Base-by-base conservation (phyloP, 2,329 filamentous ascomycete species). In the Seiridium cupressi region DNA sequence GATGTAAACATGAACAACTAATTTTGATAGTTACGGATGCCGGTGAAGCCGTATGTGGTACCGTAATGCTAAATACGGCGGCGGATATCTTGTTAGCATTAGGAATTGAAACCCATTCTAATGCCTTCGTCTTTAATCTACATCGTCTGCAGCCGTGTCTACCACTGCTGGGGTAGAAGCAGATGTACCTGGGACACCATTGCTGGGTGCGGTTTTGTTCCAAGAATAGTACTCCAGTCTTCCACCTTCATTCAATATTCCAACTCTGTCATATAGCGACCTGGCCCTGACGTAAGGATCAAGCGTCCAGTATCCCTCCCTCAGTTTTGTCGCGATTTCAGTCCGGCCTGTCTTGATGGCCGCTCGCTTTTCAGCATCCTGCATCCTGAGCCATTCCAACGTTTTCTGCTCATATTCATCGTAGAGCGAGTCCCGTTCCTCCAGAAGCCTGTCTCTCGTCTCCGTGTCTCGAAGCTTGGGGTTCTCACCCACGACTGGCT, bases 201-300 rank as follows among this genome's bases (percentile, higher is more conserved):
- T 70, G 1, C 62, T 49, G 8, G 64, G 40, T n/a, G 63, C 60
- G 13, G 65, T 46, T 51, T 65, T 62, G 53, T 68, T 62, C 38
- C 66, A 63, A 4, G 79, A 74, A 69, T 96, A 95, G 74, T 91
- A 93, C 42, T 91, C 79, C 48, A 94, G 76, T 69, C 82, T 82
- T 1, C 93, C 93, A 9, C 81, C 86, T 1, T 81, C 76, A 61
- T 84, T 78, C 51, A 98, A 81, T 62, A 95, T 78, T 1, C 93
- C 91, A 10, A 82, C 83, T 62, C 95, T 85, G 73, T 99, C 95
- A 68, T 97, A 97, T 62, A 92, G 76, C n/a, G 88, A 90, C 69
- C 89, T 84, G 10, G 93, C 92, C 44, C 95, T 83, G 36, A 98
- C 73, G 73, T 94, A 96, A 0, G 92, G 92, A 76, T 99, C 95